phyloP scores from a whole-genome alignment of 352 stramenopile species.

The Phytophthora tubulina region DNA sequence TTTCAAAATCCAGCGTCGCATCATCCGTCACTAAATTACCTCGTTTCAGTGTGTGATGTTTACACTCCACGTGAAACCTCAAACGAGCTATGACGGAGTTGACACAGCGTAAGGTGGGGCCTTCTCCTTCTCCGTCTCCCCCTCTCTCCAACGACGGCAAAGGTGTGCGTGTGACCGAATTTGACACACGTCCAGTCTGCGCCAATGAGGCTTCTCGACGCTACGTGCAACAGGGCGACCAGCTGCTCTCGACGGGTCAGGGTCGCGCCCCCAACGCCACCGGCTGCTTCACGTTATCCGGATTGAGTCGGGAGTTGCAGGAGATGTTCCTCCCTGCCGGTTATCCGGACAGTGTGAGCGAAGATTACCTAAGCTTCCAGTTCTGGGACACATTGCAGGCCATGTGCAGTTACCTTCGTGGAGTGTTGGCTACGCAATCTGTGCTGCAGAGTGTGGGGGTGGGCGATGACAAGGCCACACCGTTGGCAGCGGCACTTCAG shows the following conservation, averaged over 20 bases:
- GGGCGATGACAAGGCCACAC: conserved; percentile 85
- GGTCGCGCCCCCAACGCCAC: conserved; percentile 14
- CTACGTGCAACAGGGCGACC: conserved; percentile 58
- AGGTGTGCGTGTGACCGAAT: conserved; percentile 58
- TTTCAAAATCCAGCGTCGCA: conserved; percentile 20
- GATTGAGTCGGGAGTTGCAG: conserved; percentile 67
- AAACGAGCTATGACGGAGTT: conserved; percentile 44
- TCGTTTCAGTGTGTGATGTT: not conserved
- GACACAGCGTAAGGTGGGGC: conserved; percentile 63
- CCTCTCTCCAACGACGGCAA: conserved; percentile 27
- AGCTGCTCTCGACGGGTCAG: conserved; percentile 36
- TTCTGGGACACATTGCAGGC: conserved; percentile 95
- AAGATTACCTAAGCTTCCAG: conserved; percentile 96
- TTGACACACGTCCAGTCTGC: conserved; percentile 68
- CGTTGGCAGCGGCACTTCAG: conserved; percentile 76
- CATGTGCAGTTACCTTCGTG: conserved; percentile 96
- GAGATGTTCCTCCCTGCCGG: conserved; percentile 90
- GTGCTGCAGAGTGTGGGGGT: conserved; percentile 95
- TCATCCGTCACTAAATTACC: not conserved
- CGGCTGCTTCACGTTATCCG: conserved; percentile 45
- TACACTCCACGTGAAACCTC: not conserved
- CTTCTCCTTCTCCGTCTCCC: conserved; percentile 15
- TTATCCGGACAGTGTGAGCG: conserved; percentile 87
- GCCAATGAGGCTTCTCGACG: conserved; percentile 53
- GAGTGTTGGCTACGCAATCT: conserved; percentile 93